Base-by-base conservation (phyloP, 805 yeast genomes). In the Saccharomycopsis fibuligera region DNA sequence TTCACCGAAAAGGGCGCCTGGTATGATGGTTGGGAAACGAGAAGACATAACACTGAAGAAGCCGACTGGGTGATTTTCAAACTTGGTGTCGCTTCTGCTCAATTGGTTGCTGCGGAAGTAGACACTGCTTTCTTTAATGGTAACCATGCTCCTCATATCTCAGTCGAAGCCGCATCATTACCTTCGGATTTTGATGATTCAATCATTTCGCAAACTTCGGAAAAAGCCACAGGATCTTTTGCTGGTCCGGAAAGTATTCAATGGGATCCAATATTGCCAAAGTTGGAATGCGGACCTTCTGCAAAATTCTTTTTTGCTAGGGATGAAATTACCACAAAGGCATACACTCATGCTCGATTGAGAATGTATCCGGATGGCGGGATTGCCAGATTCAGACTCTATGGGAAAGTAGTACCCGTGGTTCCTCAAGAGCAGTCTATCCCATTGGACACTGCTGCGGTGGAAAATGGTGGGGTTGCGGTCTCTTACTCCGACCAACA, bases 1-100 rank as follows among this genome's bases (percentile, higher is more conserved):
- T 90, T 88, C 64, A 78, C 82, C 2, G 84, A 76, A 51, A 77
- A 90, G 2, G 98, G 98, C 45, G 96, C 96, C 3, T 91, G 97
- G 96, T 91, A 87, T 62, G 99, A 91, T 58, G 99, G 99, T 21
- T 91, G 98, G 98, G 98, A 91, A 66, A 91, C 98, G 10, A 75
- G 97, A 63, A 76, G 99, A 67, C 99, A 91, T 71, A 91, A 91
- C 65, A 68, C 78, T 1, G 86, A 72, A 48, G 87, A 79, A 48
- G 84, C 85, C 37, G 99, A 91, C 62, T 91, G 93, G 88, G 96
- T 86, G 17, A 70, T 86, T 25, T 67, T 90, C 63, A 76, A 78
- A 62, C 71, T 87, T 63, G 98, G 98, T 17, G 97, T 90, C 19
- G 70, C 86, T 2, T 73, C 84, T 25, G 96, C 97, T 1, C 73